Percentiles rank a stretch among this genome's conserved stretches.
phyloP scores from a whole-genome alignment of 306 rosid species.

The Carpinus fangiana region DNA sequence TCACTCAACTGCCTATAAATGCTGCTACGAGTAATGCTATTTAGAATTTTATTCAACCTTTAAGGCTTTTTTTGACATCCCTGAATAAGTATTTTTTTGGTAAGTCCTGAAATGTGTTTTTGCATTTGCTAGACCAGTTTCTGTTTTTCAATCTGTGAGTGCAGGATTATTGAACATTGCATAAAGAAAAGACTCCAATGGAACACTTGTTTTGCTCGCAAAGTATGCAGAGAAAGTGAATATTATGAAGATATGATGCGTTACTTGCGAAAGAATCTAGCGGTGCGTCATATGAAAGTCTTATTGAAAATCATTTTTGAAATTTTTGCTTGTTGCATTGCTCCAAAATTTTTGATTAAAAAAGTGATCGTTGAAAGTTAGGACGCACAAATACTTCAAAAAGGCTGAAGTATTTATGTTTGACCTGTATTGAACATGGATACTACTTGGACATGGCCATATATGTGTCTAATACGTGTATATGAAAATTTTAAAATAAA shows the following conservation, averaged over 20 bases:
- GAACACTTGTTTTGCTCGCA: conserved; percentile 72
- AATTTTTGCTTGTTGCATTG: conserved; percentile 15
- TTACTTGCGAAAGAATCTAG: conserved; percentile 78
- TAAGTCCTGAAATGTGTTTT: not conserved
- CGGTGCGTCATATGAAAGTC: conserved; percentile 53
- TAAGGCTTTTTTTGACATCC: not conserved
- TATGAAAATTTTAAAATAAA: not conserved
- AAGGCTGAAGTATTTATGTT: not conserved
- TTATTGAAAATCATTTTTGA: conserved; percentile 24
- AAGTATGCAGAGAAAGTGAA: conserved; percentile 80
- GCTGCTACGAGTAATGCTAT: not conserved
- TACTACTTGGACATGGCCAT: not conserved
- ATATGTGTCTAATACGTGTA: not conserved
- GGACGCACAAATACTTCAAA: not conserved
- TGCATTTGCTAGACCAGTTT: not conserved
- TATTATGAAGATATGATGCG: conserved; percentile 89
- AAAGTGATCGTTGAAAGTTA: not conserved
- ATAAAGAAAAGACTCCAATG: conserved; percentile 88
- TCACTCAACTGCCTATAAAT: not conserved
- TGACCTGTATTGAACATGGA: not conserved
- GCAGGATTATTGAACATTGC: conserved; percentile 80
- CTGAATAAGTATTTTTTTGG: not conserved
- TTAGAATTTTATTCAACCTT: not conserved
- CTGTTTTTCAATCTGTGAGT: conserved; percentile 13
- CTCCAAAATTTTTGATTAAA: not conserved